Evolutionary conservation across 345 rosid species (phyloP).

Genomic region (Pelargonium nanum): DNA sequence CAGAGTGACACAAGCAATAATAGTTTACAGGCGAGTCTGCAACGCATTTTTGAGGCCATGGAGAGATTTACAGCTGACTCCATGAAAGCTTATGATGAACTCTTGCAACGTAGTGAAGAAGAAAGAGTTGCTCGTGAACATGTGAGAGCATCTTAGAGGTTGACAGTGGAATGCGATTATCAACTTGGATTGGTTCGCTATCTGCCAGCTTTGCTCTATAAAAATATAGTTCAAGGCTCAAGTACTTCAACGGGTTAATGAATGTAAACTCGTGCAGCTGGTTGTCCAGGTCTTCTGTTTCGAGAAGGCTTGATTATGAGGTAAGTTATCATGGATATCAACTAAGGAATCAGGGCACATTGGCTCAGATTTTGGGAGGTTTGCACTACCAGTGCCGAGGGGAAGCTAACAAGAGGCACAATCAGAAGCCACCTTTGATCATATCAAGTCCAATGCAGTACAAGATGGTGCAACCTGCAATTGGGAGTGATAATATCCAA

Average conservation of each 20-base stretch:
- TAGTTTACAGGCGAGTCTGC: constrained; percentile 64
- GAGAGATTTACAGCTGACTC: constrained; percentile 69
- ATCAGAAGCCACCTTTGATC: neutral
- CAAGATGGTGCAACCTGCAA: too few relatives aligned
- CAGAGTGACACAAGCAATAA: constrained; percentile 61
- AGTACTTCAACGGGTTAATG: neutral
- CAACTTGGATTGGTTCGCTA: neutral
- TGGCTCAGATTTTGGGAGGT: too few relatives aligned
- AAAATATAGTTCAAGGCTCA: constrained; percentile 2
- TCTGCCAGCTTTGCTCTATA: constrained; percentile 6
- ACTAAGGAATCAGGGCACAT: too few relatives aligned
- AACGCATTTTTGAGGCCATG: constrained; percentile 73
- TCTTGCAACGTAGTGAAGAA: constrained; percentile 62
- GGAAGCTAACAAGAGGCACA: neutral
- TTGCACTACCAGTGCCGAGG: neutral
- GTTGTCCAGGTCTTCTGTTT: too few relatives aligned
- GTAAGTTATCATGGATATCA: too few relatives aligned
- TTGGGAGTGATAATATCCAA: too few relatives aligned
- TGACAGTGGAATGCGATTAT: constrained; percentile 1
- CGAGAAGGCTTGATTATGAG: too few relatives aligned
- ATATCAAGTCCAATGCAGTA: too few relatives aligned
- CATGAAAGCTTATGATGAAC: constrained; percentile 64
- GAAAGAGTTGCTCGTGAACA: constrained; percentile 34
- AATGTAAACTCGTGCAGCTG: neutral
- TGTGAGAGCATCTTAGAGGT: constrained; percentile 29